These are phyloP conservation scores for Kandelia obovata DNA, from an alignment of 345 rosid species.

Conservation along the genomic window DNA sequence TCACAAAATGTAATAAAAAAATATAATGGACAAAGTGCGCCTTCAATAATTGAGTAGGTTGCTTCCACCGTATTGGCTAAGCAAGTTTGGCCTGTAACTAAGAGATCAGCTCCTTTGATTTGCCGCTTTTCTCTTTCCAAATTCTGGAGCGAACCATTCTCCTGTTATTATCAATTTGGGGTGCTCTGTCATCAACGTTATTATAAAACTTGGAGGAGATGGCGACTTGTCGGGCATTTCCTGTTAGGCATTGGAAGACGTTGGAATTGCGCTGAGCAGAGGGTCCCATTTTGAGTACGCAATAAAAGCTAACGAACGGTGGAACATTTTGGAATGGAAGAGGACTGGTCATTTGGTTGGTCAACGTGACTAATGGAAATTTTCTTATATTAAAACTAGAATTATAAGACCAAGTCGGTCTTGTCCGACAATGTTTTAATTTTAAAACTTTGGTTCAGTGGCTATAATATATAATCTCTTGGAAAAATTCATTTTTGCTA, in stretches of 20 bases:
- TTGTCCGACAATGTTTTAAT: not conserved
- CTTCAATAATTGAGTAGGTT: not conserved
- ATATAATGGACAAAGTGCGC: not conserved
- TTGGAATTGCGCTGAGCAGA: not conserved
- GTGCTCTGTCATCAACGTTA: conserved; percentile 4
- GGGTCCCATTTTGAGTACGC: not conserved
- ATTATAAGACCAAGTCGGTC: no score
- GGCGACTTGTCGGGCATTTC: conserved; percentile 18
- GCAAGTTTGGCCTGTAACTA: not conserved
- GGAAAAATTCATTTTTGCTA: not conserved
- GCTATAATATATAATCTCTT: no score
- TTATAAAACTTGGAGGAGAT: conserved; percentile 13
- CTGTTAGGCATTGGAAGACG: conserved; percentile 17
- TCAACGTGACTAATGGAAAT: not conserved
- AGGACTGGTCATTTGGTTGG: conserved; percentile 20
- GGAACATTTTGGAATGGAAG: conserved; percentile 8
- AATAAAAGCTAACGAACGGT: not conserved
- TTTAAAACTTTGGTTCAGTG: no score
- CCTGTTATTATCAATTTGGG: not conserved
- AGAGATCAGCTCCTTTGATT: not conserved
- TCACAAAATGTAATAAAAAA: not conserved
- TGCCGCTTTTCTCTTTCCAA: not conserved
- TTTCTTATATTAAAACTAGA: no score
- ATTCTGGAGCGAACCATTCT: not conserved
- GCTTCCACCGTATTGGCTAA: not conserved